A percentile compares a stretch with the other conserved stretches of the same genome.
These are phyloP conservation scores for Pezicula radicicola DNA, from an alignment of 2,329 filamentous ascomycete species.

Conservation along the genomic window DNA sequence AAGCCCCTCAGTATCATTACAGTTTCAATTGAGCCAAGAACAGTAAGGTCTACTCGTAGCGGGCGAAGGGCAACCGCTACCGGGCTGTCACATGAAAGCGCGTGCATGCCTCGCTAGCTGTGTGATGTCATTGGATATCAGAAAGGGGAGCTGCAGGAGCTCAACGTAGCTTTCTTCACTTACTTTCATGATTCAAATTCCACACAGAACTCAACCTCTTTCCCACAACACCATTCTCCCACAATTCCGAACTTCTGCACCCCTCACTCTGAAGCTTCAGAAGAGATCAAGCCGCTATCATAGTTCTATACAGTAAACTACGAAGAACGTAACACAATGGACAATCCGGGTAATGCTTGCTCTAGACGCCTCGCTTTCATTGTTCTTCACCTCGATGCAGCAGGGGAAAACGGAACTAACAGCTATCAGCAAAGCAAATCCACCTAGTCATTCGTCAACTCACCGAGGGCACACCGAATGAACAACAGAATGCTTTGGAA, in stretches of 20 bases:
- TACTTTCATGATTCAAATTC: no score
- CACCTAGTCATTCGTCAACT: slow-evolving; percentile 63
- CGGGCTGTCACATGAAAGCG: background rate
- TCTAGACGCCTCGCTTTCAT: background rate
- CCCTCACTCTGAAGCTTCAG: background rate
- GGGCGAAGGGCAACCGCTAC: no score
- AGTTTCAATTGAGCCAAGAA: no score
- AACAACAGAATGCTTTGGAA: slow-evolving; percentile 64
- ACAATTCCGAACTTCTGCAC: background rate
- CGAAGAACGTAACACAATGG: slow-evolving; percentile 27
- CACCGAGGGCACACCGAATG: slow-evolving; percentile 60
- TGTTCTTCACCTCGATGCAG: background rate
- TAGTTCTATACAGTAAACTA: background rate
- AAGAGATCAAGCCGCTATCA: background rate
- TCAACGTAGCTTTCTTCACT: no score
- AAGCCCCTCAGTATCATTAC: no score
- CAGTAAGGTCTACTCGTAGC: no score
- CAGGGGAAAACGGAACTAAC: slow-evolving; percentile 11
- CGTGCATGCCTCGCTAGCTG: background rate
- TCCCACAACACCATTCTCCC: no score
- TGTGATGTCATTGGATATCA: no score
- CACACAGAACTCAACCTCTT: no score
- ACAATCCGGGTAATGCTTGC: slow-evolving; percentile 37
- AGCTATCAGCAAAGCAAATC: slow-evolving; percentile 54
- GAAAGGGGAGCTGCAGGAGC: no score